phyloP scores from a whole-genome alignment of 2,329 filamentous ascomycete species.

The Pseudofabraea citricarpa region DNA sequence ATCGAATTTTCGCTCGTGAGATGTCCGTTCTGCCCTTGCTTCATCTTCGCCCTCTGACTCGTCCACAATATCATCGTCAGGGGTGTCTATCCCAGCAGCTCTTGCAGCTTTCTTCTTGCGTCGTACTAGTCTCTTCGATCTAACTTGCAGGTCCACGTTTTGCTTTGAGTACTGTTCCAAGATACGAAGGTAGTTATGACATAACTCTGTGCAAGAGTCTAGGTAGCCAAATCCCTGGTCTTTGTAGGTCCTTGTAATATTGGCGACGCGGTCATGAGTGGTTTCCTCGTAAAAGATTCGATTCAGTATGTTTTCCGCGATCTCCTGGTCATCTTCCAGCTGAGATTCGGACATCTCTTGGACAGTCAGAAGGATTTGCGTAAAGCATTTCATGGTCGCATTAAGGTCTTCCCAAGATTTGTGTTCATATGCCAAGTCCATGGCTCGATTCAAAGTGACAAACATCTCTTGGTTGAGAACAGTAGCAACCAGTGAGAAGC shows the following conservation, averaged over 20 bases:
- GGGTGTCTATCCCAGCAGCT: slow-evolving; percentile 34
- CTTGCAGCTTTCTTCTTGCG: slow-evolving; percentile 66
- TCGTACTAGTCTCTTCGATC: slow-evolving; percentile 69
- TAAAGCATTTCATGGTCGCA: slow-evolving; percentile 89
- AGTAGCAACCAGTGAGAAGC: slow-evolving; percentile 80
- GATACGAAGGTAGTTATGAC: slow-evolving; percentile 87
- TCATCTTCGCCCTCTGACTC: slow-evolving; percentile 74
- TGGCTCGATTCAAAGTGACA: slow-evolving; percentile 76
- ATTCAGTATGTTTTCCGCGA: slow-evolving; percentile 93
- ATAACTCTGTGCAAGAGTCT: slow-evolving; percentile 84
- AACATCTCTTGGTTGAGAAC: slow-evolving; percentile 96
- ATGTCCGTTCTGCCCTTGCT: slow-evolving; percentile 62
- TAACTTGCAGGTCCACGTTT: slow-evolving; percentile 89
- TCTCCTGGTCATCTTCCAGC: slow-evolving; percentile 92
- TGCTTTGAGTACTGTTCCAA: slow-evolving; percentile 92
- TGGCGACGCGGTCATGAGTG: slow-evolving; percentile 81
- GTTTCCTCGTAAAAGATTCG: slow-evolving; percentile 98
- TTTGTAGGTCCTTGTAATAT: slow-evolving; percentile 80
- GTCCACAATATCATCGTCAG: slow-evolving; percentile 49
- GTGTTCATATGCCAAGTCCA: slow-evolving; percentile 73
- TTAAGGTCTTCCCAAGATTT: slow-evolving; percentile 87
- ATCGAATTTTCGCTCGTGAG: slow-evolving; percentile 87
- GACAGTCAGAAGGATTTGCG: slow-evolving; percentile 85
- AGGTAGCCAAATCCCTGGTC: slow-evolving; percentile 92
- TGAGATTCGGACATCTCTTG: slow-evolving; percentile 85